Evolutionary conservation across 2,329 filamentous ascomycete species (phyloP), one percentile per base, ranked within the genome.

Genomic region (Alternaria consortialis): DNA sequence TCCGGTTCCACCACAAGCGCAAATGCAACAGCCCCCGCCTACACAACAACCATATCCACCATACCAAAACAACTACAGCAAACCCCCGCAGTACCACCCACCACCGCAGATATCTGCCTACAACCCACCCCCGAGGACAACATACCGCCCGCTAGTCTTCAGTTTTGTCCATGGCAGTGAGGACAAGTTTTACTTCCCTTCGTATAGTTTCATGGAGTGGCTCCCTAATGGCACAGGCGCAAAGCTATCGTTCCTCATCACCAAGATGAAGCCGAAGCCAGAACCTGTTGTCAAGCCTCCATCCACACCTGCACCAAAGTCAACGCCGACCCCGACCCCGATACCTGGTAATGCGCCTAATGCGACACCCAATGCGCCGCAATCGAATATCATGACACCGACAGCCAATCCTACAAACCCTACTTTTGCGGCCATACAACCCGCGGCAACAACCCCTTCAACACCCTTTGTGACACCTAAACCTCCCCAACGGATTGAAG

Each of bases 131-230:
- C 79, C 74, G 76, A 78, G 60, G 79, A 75, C 74, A 76, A 80
- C 69, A 77, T 84, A 65, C 76, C 80, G 64, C 74, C 79, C 64
- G 1, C 63, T 80, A 23, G 71, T 77, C 15, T 78, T 80, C 54
- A 75, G 78, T 27, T 80, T 80, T 54, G 70, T 71, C 3, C 75
- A 79, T 53, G 77, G 76, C n/a, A 77, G 76, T 42, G 91, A 90
- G 46, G 91, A 94, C 75, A 86, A 91, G 27, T 94, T 91, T 74
- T 80, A 92, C 48, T 94, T 95, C 65, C 92, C 92, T 2, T 91
- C 89, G 67, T 90, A 91, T 73, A 91, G 89, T 76, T 90, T 94
- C 34, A 77, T 94, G 51, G 91, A 95, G 74, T 89, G 87, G 71
- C 80, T 89, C 2, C 83, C 84, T n/a, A 77, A 77, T 4, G 86